Evolutionary conservation across 176 grass and related monocot genomes (phyloP).

Genomic region (Puccinellia tenuiflora): DNA sequence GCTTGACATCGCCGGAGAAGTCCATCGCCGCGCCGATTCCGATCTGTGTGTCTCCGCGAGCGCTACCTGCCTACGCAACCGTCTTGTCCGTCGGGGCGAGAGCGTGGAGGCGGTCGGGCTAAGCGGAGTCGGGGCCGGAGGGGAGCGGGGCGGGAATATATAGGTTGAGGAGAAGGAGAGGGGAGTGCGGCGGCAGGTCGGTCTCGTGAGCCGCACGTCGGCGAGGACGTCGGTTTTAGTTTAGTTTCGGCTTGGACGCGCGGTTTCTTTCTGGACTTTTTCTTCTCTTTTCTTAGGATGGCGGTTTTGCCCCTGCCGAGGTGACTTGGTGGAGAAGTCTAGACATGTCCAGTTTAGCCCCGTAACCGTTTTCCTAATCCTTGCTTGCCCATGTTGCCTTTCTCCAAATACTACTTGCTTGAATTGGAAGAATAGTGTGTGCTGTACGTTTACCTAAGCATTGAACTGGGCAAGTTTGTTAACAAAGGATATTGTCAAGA

Average conservation of each 20-base stretch:
- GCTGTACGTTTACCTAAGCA: neutral
- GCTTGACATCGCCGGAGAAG: conserved; percentile 14
- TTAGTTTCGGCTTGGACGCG: neutral
- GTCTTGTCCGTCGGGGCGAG: neutral
- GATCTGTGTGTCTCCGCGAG: neutral
- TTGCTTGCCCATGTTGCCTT: neutral
- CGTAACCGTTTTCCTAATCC: neutral
- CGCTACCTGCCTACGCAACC: neutral
- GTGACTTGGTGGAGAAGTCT: conserved; percentile 45
- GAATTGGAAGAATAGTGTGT: neutral
- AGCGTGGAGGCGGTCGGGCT: neutral
- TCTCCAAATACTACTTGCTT: conserved; percentile 7
- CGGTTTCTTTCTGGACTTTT: neutral
- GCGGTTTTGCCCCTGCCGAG: conserved; percentile 18
- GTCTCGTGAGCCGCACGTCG: conserved; percentile 25
- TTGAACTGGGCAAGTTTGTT: neutral
- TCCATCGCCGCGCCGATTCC: neutral
- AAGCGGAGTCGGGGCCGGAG: neutral
- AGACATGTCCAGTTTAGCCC: conserved; percentile 16
- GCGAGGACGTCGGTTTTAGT: conserved; percentile 12
- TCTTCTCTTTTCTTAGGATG: neutral
- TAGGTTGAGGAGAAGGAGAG: neutral
- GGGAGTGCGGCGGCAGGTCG: neutral
- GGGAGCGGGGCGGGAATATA: conserved; percentile 17
- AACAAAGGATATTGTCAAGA: neutral